Conservation (phyloP, 2,329 filamentous ascomycete genomes). For the Sporothrix euskadiensis region DNA sequence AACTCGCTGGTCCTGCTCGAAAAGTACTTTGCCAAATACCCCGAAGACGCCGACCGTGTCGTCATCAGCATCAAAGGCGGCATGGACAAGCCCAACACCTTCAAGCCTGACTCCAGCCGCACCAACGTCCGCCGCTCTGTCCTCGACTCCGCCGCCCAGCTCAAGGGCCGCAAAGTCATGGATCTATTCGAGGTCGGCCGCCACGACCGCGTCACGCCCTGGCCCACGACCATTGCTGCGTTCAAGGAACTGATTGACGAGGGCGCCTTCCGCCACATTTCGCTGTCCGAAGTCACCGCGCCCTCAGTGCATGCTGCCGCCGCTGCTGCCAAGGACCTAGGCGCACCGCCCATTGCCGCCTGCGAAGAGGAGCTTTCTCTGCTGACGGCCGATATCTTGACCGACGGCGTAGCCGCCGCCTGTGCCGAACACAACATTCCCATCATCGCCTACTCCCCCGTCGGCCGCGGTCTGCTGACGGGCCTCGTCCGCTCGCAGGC, state of each 20-base stretch:
- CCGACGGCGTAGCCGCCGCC: constrained; percentile 52
- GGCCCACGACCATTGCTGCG: constrained; percentile 47
- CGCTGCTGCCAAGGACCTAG: constrained; percentile 38
- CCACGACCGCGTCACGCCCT: constrained; percentile 52
- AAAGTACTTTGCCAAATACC: constrained; percentile 63
- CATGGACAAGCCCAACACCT: constrained; percentile 26
- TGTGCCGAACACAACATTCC: constrained; percentile 57
- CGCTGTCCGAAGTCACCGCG: constrained; percentile 54
- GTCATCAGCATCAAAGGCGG: constrained; percentile 65
- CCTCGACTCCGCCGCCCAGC: constrained; percentile 54
- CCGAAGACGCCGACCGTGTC: constrained; percentile 63
- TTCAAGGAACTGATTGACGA: constrained; percentile 54
- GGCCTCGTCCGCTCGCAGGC: constrained; percentile 15
- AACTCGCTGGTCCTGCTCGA: constrained; percentile 61
- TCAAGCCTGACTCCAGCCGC: constrained; percentile 53
- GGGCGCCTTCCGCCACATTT: constrained; percentile 46
- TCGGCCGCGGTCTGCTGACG: constrained; percentile 42
- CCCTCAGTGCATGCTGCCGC: constrained; percentile 52
- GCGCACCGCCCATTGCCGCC: constrained; percentile 41
- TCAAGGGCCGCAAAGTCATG: constrained; percentile 56
- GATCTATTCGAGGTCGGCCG: constrained; percentile 63
- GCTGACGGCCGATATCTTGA: constrained; percentile 50
- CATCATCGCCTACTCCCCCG: constrained; percentile 59
- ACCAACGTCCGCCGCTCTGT: constrained; percentile 58
- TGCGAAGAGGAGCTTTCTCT: constrained; percentile 58